Percentiles rank a stretch among this genome's conserved stretches.
These are phyloP conservation scores for Toxoplasma gondii DNA, from an alignment of 169 alveolate genomes.

Conservation along the genomic window DNA sequence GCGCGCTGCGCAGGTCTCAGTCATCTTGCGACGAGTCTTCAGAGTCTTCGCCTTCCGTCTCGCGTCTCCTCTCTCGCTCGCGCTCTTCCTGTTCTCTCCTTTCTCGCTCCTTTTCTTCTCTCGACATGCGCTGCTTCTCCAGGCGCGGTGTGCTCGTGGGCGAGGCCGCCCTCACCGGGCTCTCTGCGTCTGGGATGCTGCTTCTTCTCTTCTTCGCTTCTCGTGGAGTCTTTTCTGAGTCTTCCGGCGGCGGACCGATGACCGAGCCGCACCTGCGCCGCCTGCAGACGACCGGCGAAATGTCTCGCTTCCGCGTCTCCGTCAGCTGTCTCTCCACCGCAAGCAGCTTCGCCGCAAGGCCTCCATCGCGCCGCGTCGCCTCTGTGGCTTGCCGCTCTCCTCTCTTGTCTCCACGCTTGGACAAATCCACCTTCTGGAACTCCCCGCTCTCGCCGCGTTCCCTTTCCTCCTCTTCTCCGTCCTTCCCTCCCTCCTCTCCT, in stretches of 20 bases:
- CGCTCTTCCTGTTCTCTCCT: background rate
- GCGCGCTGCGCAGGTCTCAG: background rate
- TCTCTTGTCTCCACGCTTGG: background rate
- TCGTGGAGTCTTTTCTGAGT: background rate
- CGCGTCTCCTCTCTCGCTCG: background rate
- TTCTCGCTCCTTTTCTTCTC: background rate
- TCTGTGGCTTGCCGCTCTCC: background rate
- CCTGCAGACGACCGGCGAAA: background rate
- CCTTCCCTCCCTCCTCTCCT: too few relatives aligned
- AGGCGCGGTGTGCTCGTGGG: constrained; percentile 10
- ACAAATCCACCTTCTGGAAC: background rate
- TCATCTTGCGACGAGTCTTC: background rate
- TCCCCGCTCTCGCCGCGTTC: background rate
- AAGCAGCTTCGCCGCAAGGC: background rate
- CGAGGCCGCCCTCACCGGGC: background rate
- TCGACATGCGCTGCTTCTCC: background rate
- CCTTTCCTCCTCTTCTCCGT: background rate
- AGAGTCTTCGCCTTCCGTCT: background rate
- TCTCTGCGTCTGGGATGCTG: background rate
- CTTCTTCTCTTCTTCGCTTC: background rate
- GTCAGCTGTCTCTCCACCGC: background rate
- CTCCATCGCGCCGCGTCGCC: background rate
- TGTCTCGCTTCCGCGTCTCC: background rate
- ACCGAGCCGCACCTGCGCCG: background rate
- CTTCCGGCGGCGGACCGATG: background rate